These are phyloP conservation scores for Thalassiosira exigua DNA, from an alignment of 352 stramenopile genomes.

Conservation along the genomic window DNA sequence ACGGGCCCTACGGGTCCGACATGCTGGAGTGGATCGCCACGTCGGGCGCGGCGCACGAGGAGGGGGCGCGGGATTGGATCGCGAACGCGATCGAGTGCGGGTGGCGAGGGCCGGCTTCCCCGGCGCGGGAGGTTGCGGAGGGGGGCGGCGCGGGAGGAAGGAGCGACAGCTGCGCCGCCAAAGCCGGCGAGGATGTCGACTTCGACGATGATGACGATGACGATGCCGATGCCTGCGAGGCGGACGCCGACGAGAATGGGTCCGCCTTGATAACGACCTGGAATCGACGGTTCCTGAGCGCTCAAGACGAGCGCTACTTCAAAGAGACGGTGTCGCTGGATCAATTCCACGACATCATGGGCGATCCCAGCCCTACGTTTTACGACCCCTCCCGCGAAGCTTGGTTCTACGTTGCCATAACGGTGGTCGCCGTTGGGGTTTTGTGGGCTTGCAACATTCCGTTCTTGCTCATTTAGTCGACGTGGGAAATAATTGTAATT, in stretches of 20 bases:
- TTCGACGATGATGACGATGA: not conserved
- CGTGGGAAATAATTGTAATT: too few species aligned
- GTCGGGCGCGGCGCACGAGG: not conserved
- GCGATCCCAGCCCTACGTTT: constrained; percentile 4
- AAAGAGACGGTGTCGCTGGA: not conserved
- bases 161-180: not conserved
- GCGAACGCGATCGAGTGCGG: constrained; percentile 31
- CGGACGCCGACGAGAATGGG: not conserved
- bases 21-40: constrained; percentile 29
- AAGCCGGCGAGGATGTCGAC: not conserved
- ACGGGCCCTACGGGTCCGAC: constrained; percentile 15
- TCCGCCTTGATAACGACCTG: too few species aligned
- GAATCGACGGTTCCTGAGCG: not conserved
- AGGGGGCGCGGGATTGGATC: constrained; percentile 10
- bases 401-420: constrained; percentile 16
- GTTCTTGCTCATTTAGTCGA: constrained; percentile 38
- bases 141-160: too few species aligned
- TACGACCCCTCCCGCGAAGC: constrained; percentile 8
- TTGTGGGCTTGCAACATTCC: constrained; percentile 19
- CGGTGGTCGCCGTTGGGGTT: constrained; percentile 16
- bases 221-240: not conserved
- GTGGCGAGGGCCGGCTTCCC: constrained; percentile 1
- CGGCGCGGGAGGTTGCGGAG: not conserved
- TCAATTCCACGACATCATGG: constrained; percentile 9
- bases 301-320: constrained; percentile 10